phyloP scores from a whole-genome alignment of 352 stramenopile species.

The Thalassiosira delicatula region DNA sequence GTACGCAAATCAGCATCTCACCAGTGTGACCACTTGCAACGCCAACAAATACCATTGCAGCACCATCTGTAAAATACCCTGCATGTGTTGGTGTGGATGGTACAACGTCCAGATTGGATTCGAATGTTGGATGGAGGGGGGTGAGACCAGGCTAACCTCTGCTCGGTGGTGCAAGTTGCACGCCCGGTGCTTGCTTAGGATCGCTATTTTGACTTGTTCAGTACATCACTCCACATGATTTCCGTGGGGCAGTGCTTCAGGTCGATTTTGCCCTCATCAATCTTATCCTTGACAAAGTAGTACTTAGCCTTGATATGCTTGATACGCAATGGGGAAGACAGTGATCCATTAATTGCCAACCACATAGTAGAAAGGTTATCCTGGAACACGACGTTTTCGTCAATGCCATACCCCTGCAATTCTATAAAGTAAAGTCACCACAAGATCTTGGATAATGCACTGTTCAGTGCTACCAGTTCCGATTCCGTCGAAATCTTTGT shows the following conservation, averaged over 20 bases:
- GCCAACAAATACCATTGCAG: too few relatives aligned
- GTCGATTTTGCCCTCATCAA: slow-evolving; percentile 39
- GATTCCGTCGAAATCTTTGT: slow-evolving; percentile 42
- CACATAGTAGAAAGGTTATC: slow-evolving; percentile 32
- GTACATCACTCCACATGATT: slow-evolving; percentile 42
- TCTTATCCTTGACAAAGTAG: slow-evolving; percentile 49
- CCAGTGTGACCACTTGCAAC: too few relatives aligned
- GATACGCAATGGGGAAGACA: slow-evolving; percentile 28
- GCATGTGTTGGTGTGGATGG: too few relatives aligned
- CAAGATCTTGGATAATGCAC: background rate
- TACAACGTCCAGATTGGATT: too few relatives aligned
- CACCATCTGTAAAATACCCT: too few relatives aligned
- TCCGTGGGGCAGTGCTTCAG: slow-evolving; percentile 41
- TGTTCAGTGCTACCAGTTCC: slow-evolving; percentile 26
- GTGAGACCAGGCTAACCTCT: too few relatives aligned
- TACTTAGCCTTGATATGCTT: slow-evolving; percentile 54
- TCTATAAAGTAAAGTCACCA: slow-evolving; percentile 40
- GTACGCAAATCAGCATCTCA: too few relatives aligned
- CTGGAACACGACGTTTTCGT: slow-evolving; percentile 30
- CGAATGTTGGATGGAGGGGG: too few relatives aligned
- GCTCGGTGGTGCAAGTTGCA: too few relatives aligned
- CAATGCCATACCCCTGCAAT: slow-evolving; percentile 31
- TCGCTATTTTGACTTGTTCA: slow-evolving; percentile 8
- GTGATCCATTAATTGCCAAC: slow-evolving; percentile 33
- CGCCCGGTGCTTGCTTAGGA: too few relatives aligned